Evolutionary conservation across 140 eudicot species (phyloP), one percentile per base, ranked within the genome.

Genomic region (Stevia rebaudiana): DNA sequence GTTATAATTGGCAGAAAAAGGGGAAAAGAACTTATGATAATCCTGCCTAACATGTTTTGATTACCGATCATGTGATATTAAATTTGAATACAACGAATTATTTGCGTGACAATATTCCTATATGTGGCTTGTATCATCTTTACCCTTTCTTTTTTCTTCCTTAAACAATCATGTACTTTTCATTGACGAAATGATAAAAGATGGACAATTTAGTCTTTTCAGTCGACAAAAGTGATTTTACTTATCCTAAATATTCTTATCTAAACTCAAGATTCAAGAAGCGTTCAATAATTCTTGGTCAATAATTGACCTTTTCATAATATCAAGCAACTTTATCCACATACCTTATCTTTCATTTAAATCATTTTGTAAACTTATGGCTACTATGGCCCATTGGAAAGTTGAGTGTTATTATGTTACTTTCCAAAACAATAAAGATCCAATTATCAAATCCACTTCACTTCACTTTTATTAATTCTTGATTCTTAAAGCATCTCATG

Each of bases 351-450:
- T 17, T n/a, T 13, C 6, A 11, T 31, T 46, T 47, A 10, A 16
- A 57, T 35, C 30, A 16, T 74, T 65, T 63, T 65, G 68, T 48
- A 36, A 46, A 8, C 46, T 65, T 73, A 31, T 75, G 70, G 35
- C 44, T 25, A 5, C 11, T 61, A 40, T 68, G 69, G 65, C 60
- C 65, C 70, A 75, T 51, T 21, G 10, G 16, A 73, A 73, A 50
- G 70, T 40, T 37, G 79, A 75, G 43, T 68, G 36, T 68, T 68
- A 42, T 70, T 67, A 35, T 68, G 36, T 68, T 68, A 42, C 75
- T 67, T 67, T 53, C 51, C 59, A 67, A 68, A 18, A 49, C 31
- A 51, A 60, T 48, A 68, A 59, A 41, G 40, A 74, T 57, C 18
- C 39, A 60, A 57, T 24, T 40, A 66, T n/a, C n/a, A n/a, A n/a